Evolutionary conservation across 257 asterid genomes (phyloP).

Genomic region (Voacanga thouarsii): DNA sequence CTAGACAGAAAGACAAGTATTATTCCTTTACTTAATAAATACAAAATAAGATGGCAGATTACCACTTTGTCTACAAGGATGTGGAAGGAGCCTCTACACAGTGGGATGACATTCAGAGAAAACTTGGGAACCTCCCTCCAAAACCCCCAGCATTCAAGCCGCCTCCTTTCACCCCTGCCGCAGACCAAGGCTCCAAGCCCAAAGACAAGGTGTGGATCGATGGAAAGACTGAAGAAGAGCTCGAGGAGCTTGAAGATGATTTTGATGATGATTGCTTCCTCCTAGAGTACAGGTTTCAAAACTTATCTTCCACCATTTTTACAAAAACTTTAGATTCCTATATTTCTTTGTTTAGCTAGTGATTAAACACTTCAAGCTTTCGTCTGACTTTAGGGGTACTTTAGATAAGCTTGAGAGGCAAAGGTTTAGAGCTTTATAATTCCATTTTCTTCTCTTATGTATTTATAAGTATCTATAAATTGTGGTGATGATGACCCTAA

Average conservation of each 20-base stretch:
- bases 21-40: too few species aligned
- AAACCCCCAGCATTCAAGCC: conserved; percentile 81
- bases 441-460: neutral
- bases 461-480: neutral
- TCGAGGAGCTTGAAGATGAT: too few species aligned
- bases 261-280: conserved; percentile 64
- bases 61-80: too few species aligned
- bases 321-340: neutral
- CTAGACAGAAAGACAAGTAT: too few species aligned
- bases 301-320: neutral
- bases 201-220: conserved; percentile 12
- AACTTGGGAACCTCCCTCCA: conserved; percentile 66
- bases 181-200: conserved; percentile 32
- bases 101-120: too few species aligned
- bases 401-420: too few species aligned
- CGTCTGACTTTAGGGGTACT: neutral
- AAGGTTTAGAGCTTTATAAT: too few species aligned
- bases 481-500: neutral
- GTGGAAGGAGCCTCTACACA: too few species aligned
- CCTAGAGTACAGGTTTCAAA: conserved; percentile 59
- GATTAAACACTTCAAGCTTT: neutral
- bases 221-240: too few species aligned
- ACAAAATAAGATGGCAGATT: too few species aligned
- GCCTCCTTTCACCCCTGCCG: conserved; percentile 51
- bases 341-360: neutral